These are phyloP conservation scores for Lophiostoma macrostomum DNA, from an alignment of 495 filamentous ascomycete genomes.

Conservation along the genomic window DNA sequence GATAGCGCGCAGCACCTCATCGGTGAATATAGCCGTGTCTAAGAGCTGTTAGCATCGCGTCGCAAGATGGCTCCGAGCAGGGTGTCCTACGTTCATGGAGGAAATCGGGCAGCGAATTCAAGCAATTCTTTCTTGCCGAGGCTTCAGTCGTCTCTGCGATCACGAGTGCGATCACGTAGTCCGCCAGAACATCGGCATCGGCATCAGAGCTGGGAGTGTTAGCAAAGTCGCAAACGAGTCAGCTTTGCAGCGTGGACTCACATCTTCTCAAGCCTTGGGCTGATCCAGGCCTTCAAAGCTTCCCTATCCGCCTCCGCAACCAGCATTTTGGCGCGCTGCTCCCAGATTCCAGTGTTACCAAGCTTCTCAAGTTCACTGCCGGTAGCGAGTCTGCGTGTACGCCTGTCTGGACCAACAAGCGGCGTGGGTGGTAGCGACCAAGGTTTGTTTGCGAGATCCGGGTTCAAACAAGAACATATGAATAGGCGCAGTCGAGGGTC, in stretches of 20 bases:
- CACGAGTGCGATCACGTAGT: constrained; percentile 91
- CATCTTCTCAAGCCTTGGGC: constrained; percentile 88
- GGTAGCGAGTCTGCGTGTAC: too few species aligned
- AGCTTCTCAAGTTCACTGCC: too few species aligned
- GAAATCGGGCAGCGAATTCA: constrained; percentile 82
- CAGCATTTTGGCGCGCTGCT: too few species aligned
- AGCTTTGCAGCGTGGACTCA: constrained; percentile 49
- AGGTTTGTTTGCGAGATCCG: too few species aligned
- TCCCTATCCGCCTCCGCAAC: too few species aligned
- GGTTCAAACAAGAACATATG: too few species aligned
- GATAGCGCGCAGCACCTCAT: constrained; percentile 76
- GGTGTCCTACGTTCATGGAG: constrained; percentile 66
- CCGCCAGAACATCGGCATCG: constrained; percentile 90
- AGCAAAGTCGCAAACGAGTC: constrained; percentile 7
- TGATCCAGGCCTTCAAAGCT: constrained; percentile 79
- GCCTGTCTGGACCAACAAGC: too few species aligned
- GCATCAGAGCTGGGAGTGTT: constrained; percentile 71
- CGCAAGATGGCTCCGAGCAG: constrained; percentile 40
- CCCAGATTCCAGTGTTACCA: too few species aligned
- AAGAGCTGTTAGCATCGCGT: constrained; percentile 41
- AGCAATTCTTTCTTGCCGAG: constrained; percentile 67
- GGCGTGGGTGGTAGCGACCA: too few species aligned
- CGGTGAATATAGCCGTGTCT: constrained; percentile 72
- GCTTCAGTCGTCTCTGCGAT: constrained; percentile 74
- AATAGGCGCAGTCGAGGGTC: too few species aligned